Evolutionary conservation across 2,329 filamentous ascomycete species (phyloP), one percentile per base, ranked within the genome.

Genomic region (Cytospora piceae): DNA sequence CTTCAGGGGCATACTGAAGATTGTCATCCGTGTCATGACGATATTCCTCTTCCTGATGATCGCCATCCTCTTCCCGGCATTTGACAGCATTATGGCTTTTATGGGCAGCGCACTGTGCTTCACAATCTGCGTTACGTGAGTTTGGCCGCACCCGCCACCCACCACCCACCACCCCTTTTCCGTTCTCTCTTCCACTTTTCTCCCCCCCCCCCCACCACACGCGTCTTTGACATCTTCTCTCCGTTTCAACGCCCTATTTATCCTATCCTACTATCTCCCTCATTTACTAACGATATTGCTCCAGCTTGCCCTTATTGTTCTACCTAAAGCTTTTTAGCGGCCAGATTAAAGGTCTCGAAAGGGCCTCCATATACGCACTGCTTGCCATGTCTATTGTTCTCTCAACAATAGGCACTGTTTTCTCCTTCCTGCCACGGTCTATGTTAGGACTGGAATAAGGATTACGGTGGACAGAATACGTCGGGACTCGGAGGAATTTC

Each of bases 21-120:
- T 86, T 39, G 73, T 78, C 2, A 83, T 95, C 32, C 87, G 91
- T 51, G 77, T 96, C 2, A 68, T 85, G 20, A 87, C 88, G 17
- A 84, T 93, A 20, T 71, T 91, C n/a, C 70, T 90, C 2, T 92
- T 97, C 72, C 85, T 97, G 37, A 74, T 86, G 58, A 90, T 97
- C 66, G 88, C 94, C 8, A 82, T 87, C 57, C 67, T 83, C 2
- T 86, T 87, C 73, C 93, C 94, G 0, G 86, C 87, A 0, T 97
- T 97, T 73, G 93, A 97, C 75, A 89, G 89, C 61, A 94, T 97
- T 73, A 96, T 96, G 89, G 91, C 91, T 4, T 89, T 97, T 68
- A 88, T 98, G 79, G 94, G 95, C 15, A 92, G 91, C 49, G 90
- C 93, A 4, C 84, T 97, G 20, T 97, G 94, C 79, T 97, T 97